Base-by-base conservation (phyloP, 1,139 yeast genomes). In the Zygosaccharomyces pseudobailii region DNA sequence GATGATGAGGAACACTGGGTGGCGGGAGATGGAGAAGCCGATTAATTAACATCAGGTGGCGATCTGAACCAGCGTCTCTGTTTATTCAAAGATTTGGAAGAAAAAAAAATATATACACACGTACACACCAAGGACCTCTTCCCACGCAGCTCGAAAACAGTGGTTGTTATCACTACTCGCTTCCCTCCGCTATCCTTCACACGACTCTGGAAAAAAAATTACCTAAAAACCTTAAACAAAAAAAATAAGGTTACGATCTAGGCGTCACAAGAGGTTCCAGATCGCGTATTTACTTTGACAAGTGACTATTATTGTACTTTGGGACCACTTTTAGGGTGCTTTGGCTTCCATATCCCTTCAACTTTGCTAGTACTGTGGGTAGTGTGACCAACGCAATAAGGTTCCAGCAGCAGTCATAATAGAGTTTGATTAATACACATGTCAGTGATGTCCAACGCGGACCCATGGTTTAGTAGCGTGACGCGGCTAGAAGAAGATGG, bases 381-480 rank as follows among this genome's bases (percentile, higher is more conserved):
- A 13, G 17, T 27, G 30, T 6, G 30, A 4, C 6, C 30, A 27
- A 27, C 30, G 8, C 30, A 27, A 27, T 9, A 6, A 27, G 30
- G 10, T 27, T 5, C 10, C 30, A 27, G 10, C 30, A 9, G 17
- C 17, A 13, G 17, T n/a, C 5, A 27, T 21, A 24, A 30, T 22
- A 36, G 17, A 19, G 24, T 22, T 13, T 21, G 13, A 23, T 23
- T 21, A 22, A 17, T 36, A 36, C 28, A 24, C 40, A 36, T 36
- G 40, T 36, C 40, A 36, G 40, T 36, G 25, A 36, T 36, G 40
- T 36, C 40, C 22, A 36, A 36, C 40, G 40, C 43, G 40, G 49
- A 39, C 39, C 43, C 49, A 9, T 46, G 49, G 49, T 39, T 45
- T 25, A 33, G 31, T 33, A 24, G 30, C 17, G 47, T 40, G 22